These are phyloP conservation scores for Ilyonectria destructans DNA, from an alignment of 2,329 filamentous ascomycete species.

Conservation along the genomic window DNA sequence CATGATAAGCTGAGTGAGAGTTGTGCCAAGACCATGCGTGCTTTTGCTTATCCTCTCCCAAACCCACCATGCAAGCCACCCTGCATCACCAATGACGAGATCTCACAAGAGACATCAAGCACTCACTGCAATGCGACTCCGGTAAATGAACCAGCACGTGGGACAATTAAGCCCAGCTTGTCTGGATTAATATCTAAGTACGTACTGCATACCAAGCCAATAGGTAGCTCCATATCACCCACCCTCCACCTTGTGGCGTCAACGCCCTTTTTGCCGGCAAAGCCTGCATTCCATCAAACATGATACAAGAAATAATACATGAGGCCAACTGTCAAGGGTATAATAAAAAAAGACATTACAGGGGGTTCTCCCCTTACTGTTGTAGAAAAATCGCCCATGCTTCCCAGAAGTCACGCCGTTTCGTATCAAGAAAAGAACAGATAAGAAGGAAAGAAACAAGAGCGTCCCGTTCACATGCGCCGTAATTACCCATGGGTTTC, in stretches of 20 bases:
- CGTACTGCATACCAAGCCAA: constrained; percentile 6
- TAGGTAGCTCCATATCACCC: constrained; percentile 20
- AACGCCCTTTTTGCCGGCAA: constrained; percentile 34
- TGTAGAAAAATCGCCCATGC: constrained; percentile 41
- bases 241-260: constrained; percentile 8
- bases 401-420: constrained; percentile 48
- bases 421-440: constrained; percentile 25
- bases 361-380: constrained; percentile 34
- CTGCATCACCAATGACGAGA: neutral
- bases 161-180: constrained; percentile 1
- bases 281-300: constrained; percentile 38
- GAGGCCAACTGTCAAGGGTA: constrained; percentile 38
- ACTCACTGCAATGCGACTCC: neutral
- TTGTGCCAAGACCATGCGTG: neutral
- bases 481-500: constrained; percentile 46
- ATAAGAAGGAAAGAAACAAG: constrained; percentile 29
- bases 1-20: constrained; percentile 6
- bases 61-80: too few relatives aligned
- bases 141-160: neutral
- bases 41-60: neutral
- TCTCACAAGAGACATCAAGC: neutral
- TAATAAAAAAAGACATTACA: constrained; percentile 39
- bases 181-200: constrained; percentile 22
- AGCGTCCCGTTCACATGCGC: constrained; percentile 11
- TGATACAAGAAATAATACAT: constrained; percentile 42